Percentiles rank a stretch among this genome's conserved stretches.
These are phyloP conservation scores for Penicillium sp. DNA, from an alignment of 2,329 filamentous ascomycete species.

Conservation along the genomic window DNA sequence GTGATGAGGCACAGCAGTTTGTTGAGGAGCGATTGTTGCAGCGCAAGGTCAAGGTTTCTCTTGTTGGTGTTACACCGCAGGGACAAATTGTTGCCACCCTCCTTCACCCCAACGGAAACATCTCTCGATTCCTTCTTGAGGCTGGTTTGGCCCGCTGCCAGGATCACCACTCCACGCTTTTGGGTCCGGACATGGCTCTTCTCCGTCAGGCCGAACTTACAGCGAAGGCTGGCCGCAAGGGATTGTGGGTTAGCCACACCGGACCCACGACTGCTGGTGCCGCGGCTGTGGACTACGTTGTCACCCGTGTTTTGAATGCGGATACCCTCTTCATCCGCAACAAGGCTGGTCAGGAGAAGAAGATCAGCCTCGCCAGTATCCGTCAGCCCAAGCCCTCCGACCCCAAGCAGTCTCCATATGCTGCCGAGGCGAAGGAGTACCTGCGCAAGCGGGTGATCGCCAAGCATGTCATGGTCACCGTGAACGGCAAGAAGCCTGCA, in stretches of 20 bases:
- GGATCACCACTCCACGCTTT: constrained; percentile 90
- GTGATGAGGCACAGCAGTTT: constrained; percentile 83
- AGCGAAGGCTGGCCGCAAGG: constrained; percentile 73
- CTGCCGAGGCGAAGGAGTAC: constrained; percentile 94
- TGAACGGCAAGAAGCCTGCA: constrained; percentile 88
- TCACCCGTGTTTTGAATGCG: constrained; percentile 80
- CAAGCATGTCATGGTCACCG: constrained; percentile 85
- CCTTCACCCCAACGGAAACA: constrained; percentile 86
- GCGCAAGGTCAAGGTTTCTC: constrained; percentile 75
- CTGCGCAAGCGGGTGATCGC: constrained; percentile 90
- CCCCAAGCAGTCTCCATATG: constrained; percentile 81
- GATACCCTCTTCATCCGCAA: constrained; percentile 85
- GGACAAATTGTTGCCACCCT: constrained; percentile 86
- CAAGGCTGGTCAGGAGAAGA: constrained; percentile 82
- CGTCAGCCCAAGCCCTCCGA: constrained; percentile 89
- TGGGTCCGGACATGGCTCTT: constrained; percentile 82
- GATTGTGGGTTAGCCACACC: constrained; percentile 79
- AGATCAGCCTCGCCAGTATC: constrained; percentile 88
- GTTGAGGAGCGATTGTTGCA: constrained; percentile 85
- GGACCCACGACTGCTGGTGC: constrained; percentile 61
- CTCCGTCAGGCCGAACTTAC: constrained; percentile 83
- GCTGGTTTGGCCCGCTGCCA: constrained; percentile 89
- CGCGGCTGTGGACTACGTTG: constrained; percentile 70
- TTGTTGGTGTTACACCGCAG: constrained; percentile 85
- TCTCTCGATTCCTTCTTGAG: constrained; percentile 85